Conservation (phyloP, 2,329 filamentous ascomycete species). For the Cladosporium sp. region DNA sequence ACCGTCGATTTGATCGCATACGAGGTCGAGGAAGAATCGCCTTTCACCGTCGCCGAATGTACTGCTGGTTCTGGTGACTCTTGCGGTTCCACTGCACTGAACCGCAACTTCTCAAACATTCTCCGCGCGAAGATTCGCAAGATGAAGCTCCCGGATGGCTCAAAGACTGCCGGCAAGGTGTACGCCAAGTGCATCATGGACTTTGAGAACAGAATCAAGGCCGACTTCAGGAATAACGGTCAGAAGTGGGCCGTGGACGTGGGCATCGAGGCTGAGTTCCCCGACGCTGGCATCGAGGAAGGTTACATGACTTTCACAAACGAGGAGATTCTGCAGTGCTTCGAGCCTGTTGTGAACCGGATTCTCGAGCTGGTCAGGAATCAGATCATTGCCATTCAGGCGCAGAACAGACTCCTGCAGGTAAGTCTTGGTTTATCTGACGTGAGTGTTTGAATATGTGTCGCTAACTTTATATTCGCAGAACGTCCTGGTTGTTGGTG, state of each 20-base stretch:
- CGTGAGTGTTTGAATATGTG: neutral
- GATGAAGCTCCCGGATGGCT: slow-evolving; percentile 97
- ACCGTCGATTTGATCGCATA: slow-evolving; percentile 99
- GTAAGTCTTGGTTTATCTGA: slow-evolving; percentile 43
- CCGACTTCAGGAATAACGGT: slow-evolving; percentile 97
- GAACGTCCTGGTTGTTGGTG: slow-evolving; percentile 95
- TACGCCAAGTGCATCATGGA: slow-evolving; percentile 99
- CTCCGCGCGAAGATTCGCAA: slow-evolving; percentile 96
- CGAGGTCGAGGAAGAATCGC: slow-evolving; percentile 95
- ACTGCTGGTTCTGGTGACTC: slow-evolving; percentile 97
- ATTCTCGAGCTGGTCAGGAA: slow-evolving; percentile 95
- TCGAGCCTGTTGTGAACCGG: slow-evolving; percentile 95
- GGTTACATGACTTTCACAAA: slow-evolving; percentile 99
- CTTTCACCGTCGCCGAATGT: slow-evolving; percentile 95
- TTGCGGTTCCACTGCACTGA: slow-evolving; percentile 95
- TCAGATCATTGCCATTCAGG: slow-evolving; percentile 98
- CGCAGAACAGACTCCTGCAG: slow-evolving; percentile 89
- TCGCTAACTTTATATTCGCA: slow-evolving; percentile 39
- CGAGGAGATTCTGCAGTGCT: slow-evolving; percentile 98
- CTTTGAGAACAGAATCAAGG: slow-evolving; percentile 99
- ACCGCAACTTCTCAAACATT: slow-evolving; percentile 98
- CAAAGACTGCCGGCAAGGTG: slow-evolving; percentile 94
- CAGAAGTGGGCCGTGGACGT: slow-evolving; percentile 99
- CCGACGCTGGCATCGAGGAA: slow-evolving; percentile 96
- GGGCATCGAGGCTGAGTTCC: slow-evolving; percentile 96